These are phyloP conservation scores for Cladosporium cucumerinum DNA, from an alignment of 2,329 filamentous ascomycete species.

Conservation along the genomic window DNA sequence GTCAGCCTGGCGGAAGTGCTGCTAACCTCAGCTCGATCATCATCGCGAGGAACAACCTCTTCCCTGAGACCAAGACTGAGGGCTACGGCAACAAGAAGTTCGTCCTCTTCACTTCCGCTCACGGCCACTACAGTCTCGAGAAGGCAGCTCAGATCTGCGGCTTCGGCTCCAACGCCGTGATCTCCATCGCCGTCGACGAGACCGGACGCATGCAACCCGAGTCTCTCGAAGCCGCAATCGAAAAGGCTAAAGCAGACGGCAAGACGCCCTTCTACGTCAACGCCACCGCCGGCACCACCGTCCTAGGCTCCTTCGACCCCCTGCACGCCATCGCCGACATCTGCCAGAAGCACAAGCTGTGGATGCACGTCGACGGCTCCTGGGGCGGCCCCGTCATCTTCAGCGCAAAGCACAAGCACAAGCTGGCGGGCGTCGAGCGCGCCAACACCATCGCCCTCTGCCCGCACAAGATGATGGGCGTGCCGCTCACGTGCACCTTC, in stretches of 20 bases:
- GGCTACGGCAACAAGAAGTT: conserved; percentile 68
- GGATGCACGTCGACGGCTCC: conserved; percentile 89
- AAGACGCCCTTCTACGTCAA: conserved; percentile 92
- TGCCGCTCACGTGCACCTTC: conserved; percentile 87
- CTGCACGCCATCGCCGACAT: conserved; percentile 67
- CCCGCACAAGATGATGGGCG: conserved; percentile 96
- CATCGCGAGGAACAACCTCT: conserved; percentile 82
- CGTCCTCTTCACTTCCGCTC: conserved; percentile 80
- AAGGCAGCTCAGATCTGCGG: conserved; percentile 92
- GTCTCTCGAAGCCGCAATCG: conserved; percentile 62
- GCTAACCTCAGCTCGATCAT: conserved; percentile 84
- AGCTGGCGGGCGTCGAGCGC: conserved; percentile 66
- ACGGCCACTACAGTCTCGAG: conserved; percentile 92
- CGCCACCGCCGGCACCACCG: conserved; percentile 90
- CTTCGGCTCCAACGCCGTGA: conserved; percentile 71
- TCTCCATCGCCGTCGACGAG: conserved; percentile 69
- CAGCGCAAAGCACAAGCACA: conserved; percentile 58
- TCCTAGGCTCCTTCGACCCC: conserved; percentile 84
- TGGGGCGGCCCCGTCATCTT: conserved; percentile 89
- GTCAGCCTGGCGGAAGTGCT: conserved; percentile 74
- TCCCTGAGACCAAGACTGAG: conserved; percentile 68
- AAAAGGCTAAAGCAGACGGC: conserved; percentile 60
- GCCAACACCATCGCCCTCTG: conserved; percentile 85
- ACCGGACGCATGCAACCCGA: conserved; percentile 67
- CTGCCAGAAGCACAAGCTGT: conserved; percentile 69